Evolutionary conservation across 1,284 basidiomycete genomes (phyloP).

Genomic region (Malassezia furfur): DNA sequence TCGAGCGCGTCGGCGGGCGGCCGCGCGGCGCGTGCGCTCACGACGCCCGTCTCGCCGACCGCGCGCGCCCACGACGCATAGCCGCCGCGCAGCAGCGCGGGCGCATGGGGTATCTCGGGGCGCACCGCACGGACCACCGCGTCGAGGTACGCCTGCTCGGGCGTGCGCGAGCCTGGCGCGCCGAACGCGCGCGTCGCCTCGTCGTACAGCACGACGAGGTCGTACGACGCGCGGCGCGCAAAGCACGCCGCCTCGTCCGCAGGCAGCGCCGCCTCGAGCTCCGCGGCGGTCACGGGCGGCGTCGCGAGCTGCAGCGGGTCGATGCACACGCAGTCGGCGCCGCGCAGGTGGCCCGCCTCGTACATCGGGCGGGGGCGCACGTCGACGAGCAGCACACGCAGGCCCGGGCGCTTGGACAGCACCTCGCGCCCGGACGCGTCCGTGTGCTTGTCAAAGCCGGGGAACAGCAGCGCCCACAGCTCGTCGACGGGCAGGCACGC

Average conservation of each 20-base stretch:
- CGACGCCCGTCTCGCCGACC: constrained; percentile 54
- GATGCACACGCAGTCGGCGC: constrained; percentile 67
- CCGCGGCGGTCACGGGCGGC: not conserved
- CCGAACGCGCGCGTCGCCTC: constrained; percentile 57
- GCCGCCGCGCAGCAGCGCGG: constrained; percentile 76
- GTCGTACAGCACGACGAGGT: constrained; percentile 84
- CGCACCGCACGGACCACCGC: constrained; percentile 57
- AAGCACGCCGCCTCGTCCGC: constrained; percentile 64
- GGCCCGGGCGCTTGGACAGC: constrained; percentile 28
- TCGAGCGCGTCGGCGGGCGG: constrained; percentile 8
- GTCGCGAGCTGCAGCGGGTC: constrained; percentile 51
- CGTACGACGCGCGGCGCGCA: constrained; percentile 70
- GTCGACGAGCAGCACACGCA: constrained; percentile 64
- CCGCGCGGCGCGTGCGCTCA: constrained; percentile 35
- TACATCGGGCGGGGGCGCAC: constrained; percentile 69
- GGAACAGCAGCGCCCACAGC: constrained; percentile 36
- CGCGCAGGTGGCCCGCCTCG: constrained; percentile 62
- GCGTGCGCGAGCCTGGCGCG: constrained; percentile 7
- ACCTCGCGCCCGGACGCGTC: constrained; percentile 27
- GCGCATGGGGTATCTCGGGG: constrained; percentile 53
- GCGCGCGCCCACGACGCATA: constrained; percentile 70
- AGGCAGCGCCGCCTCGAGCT: constrained; percentile 43
- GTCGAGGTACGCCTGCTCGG: constrained; percentile 7
- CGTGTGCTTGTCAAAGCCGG: constrained; percentile 34
- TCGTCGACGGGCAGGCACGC: constrained; percentile 36